These are phyloP conservation scores for Babesia sp. DNA, from an alignment of 169 alveolate genomes.

Conservation along the genomic window DNA sequence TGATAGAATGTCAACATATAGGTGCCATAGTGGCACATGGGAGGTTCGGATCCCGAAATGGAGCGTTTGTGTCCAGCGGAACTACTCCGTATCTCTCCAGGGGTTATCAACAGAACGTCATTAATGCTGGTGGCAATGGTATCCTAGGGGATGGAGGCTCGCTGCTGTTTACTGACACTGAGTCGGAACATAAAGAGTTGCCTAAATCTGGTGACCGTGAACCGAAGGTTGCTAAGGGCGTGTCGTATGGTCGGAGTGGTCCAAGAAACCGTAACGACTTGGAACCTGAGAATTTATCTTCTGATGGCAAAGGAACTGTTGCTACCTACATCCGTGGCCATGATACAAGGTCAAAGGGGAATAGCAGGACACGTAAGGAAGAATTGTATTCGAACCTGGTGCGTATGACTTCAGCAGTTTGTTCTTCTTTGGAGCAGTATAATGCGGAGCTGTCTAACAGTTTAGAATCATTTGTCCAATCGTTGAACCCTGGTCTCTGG, in stretches of 20 bases:
- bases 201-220: too few species aligned
- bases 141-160: too few species aligned
- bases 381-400: neutral
- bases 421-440: neutral
- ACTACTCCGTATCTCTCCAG: too few species aligned
- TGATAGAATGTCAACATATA: neutral
- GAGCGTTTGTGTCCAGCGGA: neutral
- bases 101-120: too few species aligned
- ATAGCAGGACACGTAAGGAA: neutral
- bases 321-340: neutral
- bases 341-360: neutral
- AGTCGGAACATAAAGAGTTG: too few species aligned
- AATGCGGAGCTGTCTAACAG: neutral
- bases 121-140: too few species aligned
- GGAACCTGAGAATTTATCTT: too few species aligned
- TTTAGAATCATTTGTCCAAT: neutral
- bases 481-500: slow-evolving; percentile 8
- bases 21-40: neutral
- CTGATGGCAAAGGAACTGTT: too few species aligned
- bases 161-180: too few species aligned
- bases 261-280: too few species aligned
- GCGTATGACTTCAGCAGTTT: neutral
- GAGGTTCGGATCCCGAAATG: neutral
- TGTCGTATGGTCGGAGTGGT: too few species aligned
- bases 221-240: too few species aligned